Conservation (phyloP, 129 eudicot species). For the Arctium minus region DNA sequence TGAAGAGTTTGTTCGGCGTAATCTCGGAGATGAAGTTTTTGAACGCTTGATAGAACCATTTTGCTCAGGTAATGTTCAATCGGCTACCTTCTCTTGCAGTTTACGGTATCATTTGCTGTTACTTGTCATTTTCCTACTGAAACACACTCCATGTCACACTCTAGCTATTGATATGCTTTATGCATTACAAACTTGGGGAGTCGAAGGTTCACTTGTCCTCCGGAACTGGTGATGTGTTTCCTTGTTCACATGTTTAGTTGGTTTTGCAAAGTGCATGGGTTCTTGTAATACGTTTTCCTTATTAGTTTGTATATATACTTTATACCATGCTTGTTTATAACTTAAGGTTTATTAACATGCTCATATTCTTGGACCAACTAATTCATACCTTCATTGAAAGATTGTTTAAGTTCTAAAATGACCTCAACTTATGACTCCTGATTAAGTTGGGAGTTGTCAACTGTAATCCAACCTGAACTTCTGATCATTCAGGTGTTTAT, state of each 20-base stretch:
- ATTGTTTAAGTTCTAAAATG: not conserved
- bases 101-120: not conserved
- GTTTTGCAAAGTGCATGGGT: not conserved
- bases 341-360: not conserved
- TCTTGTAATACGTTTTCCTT: slow-evolving; percentile 1
- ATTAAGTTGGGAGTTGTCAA: not conserved
- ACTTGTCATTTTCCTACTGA: not conserved
- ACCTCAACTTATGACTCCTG: not conserved
- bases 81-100: not conserved
- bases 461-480: not conserved
- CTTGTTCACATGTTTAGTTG: not conserved
- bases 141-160: not conserved
- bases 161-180: not conserved
- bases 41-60: slow-evolving; percentile 97
- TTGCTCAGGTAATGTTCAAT: slow-evolving; percentile 64
- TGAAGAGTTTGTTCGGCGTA: slow-evolving; percentile 95
- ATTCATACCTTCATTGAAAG: not conserved
- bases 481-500: slow-evolving; percentile 66
- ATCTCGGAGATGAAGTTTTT: slow-evolving; percentile 89
- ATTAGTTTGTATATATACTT: not conserved
- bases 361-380: not conserved
- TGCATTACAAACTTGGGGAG: not conserved
- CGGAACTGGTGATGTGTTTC: not conserved
- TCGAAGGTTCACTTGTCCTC: not conserved
- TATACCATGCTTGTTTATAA: not conserved